phyloP scores from a whole-genome alignment of 1,284 basidiomycete genomes.

The Schizopora paradoxa region DNA sequence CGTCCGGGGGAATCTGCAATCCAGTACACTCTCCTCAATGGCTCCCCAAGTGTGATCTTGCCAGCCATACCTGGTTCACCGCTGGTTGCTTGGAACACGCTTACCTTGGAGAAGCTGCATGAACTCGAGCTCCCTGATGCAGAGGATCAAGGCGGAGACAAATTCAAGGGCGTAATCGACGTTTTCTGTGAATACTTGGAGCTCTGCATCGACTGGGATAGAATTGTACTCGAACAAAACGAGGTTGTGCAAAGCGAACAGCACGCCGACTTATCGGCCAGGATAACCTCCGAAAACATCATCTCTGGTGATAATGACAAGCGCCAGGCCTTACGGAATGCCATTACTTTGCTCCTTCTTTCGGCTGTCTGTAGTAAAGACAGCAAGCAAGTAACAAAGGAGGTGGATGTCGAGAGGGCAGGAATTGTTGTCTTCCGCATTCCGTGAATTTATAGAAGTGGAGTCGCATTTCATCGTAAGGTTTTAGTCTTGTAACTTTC shows the following conservation, averaged over 20 bases:
- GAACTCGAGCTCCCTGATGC: slow-evolving; percentile 35
- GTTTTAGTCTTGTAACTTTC: no score
- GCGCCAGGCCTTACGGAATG: slow-evolving; percentile 39
- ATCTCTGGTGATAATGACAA: slow-evolving; percentile 27
- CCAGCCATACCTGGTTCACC: slow-evolving; percentile 56
- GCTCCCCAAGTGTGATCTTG: slow-evolving; percentile 53
- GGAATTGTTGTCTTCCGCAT: slow-evolving; percentile 63
- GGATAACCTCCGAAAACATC: slow-evolving; percentile 20
- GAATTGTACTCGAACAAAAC: slow-evolving; percentile 33
- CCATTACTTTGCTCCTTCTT: slow-evolving; percentile 45
- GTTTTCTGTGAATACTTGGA: slow-evolving; percentile 55
- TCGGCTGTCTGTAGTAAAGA: slow-evolving; percentile 47
- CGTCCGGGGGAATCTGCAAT: slow-evolving; percentile 58
- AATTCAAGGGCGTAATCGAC: slow-evolving; percentile 47
- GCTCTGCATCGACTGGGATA: slow-evolving; percentile 56
- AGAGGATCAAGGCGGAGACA: slow-evolving; percentile 29
- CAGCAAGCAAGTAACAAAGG: slow-evolving; percentile 51
- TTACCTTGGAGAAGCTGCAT: slow-evolving; percentile 56
- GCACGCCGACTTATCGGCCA: slow-evolving; percentile 19
- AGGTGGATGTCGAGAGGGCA: slow-evolving; percentile 49
- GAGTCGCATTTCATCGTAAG: no score
- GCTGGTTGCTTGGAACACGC: slow-evolving; percentile 54
- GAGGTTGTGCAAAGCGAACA: slow-evolving; percentile 18
- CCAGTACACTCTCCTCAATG: slow-evolving; percentile 55
- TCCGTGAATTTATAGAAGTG: slow-evolving; percentile 34